Conservation (phyloP, 768 basidiomycete species). For the Amanita molliuscula region DNA sequence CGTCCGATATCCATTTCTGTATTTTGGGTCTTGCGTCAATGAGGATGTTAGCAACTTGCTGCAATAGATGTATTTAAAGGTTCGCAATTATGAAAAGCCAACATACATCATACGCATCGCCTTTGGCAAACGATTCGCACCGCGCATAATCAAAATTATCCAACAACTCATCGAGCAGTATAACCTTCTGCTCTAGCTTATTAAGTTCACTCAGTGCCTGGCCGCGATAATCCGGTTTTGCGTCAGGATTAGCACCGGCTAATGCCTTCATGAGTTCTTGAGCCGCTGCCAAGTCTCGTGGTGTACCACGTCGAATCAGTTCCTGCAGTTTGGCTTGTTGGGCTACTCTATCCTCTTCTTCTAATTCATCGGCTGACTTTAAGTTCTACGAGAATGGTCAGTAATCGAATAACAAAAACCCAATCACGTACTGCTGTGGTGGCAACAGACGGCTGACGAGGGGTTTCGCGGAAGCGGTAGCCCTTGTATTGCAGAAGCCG, state of each 20-base stretch:
- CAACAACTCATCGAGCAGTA: slow-evolving; percentile 94
- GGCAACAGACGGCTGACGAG: slow-evolving; percentile 22
- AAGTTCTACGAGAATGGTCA: slow-evolving; percentile 45
- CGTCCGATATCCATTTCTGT: slow-evolving; percentile 97
- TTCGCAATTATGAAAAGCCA: neutral
- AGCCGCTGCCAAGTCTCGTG: slow-evolving; percentile 87
- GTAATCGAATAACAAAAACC: neutral
- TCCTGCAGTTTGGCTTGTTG: slow-evolving; percentile 99
- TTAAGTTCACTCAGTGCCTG: slow-evolving; percentile 87
- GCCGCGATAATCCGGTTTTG: slow-evolving; percentile 87
- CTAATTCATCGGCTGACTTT: slow-evolving; percentile 93
- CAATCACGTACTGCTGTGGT: slow-evolving; percentile 32
- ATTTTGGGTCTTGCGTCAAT: slow-evolving; percentile 81
- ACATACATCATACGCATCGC: slow-evolving; percentile 89
- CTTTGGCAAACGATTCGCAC: slow-evolving; percentile 73
- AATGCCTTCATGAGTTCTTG: slow-evolving; percentile 96
- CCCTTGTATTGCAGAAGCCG: slow-evolving; percentile 90
- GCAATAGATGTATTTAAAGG: slow-evolving; percentile 8
- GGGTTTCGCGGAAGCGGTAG: slow-evolving; percentile 58
- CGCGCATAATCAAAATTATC: slow-evolving; percentile 73
- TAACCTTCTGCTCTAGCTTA: slow-evolving; percentile 90
- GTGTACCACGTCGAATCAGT: slow-evolving; percentile 90
- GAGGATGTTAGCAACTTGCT: slow-evolving; percentile 88
- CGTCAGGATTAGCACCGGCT: slow-evolving; percentile 90
- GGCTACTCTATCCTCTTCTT: slow-evolving; percentile 89